Evolutionary conservation across 805 yeast species (phyloP), one percentile per base, ranked within the genome.

Genomic region (Yamadazyma sp.): DNA sequence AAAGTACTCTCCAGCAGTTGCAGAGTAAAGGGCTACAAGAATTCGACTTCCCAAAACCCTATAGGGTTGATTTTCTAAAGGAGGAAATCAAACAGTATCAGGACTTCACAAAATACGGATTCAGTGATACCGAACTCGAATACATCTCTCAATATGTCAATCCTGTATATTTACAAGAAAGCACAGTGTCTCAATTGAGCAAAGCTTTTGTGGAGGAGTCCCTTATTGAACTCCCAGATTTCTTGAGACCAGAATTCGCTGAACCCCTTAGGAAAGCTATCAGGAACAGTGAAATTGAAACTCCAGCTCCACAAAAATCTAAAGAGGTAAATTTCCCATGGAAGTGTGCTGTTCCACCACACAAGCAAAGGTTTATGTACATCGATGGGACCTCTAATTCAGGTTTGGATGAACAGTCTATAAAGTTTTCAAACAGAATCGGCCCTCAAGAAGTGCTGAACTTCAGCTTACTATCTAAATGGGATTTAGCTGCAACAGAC

Each of bases 261-360:
- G 61, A 64, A 10, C 50, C 64, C 6, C 15, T 46, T 3, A 18
- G 28, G 2, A 36, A 38, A 14, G 10, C 37, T 1, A 70, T 85
- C 34, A 71, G 83, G 49, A 59, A 62, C 12, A 66, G 66, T 5
- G 96, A 86, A 53, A 67, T 88, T 12, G 77, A 83, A 32, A 71
- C 69, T 35, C 60, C 66, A 20, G 75, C 79, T 54, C 95, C 96
- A 4, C 62, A 62, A 23, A 59, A 53, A 1, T 71, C 82, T 10
- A 50, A 57, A 1, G 84, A 84, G 18, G 76, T 85, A 1, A 37
- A 55, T 7, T 67, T 59, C 33, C 96, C 96, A 6, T 93, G 99
- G 99, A 81, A 83, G 45, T 71, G 89, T 27, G 93, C 97, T 1
- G 76, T 84, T 32, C 98, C 99, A 6, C 93, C 97, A 6, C 98